Evolutionary conservation across 495 filamentous ascomycete species (phyloP).

Genomic region (Neurospora sp.): DNA sequence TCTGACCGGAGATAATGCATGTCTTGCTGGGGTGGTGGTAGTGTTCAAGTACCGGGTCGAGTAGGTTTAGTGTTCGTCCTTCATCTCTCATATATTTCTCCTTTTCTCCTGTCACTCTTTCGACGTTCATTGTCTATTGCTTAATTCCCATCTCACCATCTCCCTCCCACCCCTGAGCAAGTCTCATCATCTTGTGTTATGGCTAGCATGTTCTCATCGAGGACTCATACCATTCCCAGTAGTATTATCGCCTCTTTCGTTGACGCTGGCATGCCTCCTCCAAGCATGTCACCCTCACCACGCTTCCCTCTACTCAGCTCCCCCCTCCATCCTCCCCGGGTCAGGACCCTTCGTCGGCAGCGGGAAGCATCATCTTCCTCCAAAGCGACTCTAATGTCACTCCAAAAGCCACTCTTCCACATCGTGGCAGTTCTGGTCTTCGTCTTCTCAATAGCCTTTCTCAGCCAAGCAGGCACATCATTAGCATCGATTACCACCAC

Average conservation of each 20-base stretch:
- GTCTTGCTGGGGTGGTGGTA: too few species aligned
- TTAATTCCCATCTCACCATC: background rate
- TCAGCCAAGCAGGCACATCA: conserved; percentile 4
- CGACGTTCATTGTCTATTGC: background rate
- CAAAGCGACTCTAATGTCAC: conserved; percentile 13
- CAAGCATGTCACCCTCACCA: conserved; percentile 20
- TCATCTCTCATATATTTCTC: background rate
- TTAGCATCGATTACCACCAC: background rate
- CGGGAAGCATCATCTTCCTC: conserved; percentile 5
- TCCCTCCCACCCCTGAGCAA: background rate
- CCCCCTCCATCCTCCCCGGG: conserved; percentile 8
- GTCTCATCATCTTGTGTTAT: background rate
- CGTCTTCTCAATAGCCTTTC: conserved; percentile 14
- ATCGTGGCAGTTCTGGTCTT: conserved; percentile 9
- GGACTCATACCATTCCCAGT: conserved; percentile 6
- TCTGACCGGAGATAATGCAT: background rate
- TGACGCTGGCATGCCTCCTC: conserved; percentile 13
- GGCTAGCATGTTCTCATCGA: conserved; percentile 6
- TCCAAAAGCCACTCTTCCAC: conserved; percentile 13
- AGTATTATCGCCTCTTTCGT: background rate
- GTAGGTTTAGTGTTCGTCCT: background rate
- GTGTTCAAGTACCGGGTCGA: background rate
- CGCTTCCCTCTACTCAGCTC: conserved; percentile 14
- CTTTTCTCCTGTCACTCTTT: background rate
- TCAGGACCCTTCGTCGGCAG: conserved; percentile 10